Conservation (phyloP, 768 basidiomycete genomes). For the Auricularia sp. region DNA sequence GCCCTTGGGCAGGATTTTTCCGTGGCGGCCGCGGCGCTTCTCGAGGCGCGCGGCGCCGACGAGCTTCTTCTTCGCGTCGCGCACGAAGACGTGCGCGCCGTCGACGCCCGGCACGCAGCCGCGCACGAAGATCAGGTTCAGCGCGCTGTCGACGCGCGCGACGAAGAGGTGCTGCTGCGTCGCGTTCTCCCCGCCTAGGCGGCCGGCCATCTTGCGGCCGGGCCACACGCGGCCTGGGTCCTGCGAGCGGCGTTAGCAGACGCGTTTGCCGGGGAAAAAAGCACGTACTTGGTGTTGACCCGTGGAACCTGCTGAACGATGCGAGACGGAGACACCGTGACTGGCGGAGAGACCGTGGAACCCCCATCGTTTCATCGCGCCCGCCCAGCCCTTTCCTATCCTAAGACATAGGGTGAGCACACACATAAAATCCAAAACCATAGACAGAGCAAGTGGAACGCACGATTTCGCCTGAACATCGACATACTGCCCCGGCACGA, state of each 20-base stretch:
- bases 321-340: constrained; percentile 93
- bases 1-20: constrained; percentile 72
- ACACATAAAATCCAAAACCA: background rate
- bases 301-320: constrained; percentile 86
- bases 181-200: constrained; percentile 71
- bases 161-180: constrained; percentile 87
- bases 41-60: constrained; percentile 49
- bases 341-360: constrained; percentile 87
- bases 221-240: constrained; percentile 95
- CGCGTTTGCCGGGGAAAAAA: no score
- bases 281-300: constrained; percentile 81
- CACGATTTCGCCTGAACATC: constrained; percentile 88
- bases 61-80: constrained; percentile 86
- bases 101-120: constrained; percentile 90
- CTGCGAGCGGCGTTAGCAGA: constrained; percentile 30
- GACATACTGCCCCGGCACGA: constrained; percentile 93
- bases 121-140: constrained; percentile 84
- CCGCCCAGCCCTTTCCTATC: constrained; percentile 95
- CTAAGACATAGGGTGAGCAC: constrained; percentile 31
- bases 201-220: constrained; percentile 97
- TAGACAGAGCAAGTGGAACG: no score
- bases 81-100: constrained; percentile 74
- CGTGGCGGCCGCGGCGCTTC: constrained; percentile 59
- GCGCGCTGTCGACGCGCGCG: constrained; percentile 72
- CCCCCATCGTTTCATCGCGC: constrained; percentile 93